Percentiles rank a stretch among this genome's conserved stretches.
These are phyloP conservation scores for Lentinula sp. DNA, from an alignment of 768 basidiomycete species.

Conservation along the genomic window DNA sequence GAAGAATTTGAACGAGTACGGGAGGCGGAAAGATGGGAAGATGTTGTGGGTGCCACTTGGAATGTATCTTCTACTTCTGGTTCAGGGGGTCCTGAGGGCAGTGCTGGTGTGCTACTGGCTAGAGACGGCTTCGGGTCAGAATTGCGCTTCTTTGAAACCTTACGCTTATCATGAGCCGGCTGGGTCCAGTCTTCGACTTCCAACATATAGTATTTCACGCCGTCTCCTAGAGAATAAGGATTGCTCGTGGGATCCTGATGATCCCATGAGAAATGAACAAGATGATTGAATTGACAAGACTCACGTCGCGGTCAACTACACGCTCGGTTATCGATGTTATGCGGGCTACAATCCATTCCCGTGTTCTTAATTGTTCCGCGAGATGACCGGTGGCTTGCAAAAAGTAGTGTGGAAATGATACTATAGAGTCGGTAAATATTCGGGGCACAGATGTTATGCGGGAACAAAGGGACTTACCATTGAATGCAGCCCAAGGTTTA, in stretches of 20 bases:
- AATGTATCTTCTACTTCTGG: slow-evolving; percentile 73
- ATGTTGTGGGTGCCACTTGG: slow-evolving; percentile 57
- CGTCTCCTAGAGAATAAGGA: slow-evolving; percentile 84
- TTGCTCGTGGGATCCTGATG: slow-evolving; percentile 74
- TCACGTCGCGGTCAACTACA: slow-evolving; percentile 74
- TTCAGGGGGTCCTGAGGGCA: slow-evolving; percentile 58
- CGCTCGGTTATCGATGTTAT: slow-evolving; percentile 86
- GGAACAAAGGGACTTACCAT: slow-evolving; percentile 49
- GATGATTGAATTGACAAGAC: slow-evolving; percentile 13
- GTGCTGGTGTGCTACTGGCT: slow-evolving; percentile 28
- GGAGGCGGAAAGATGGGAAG: slow-evolving; percentile 58
- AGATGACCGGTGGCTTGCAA: slow-evolving; percentile 82
- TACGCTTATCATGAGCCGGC: slow-evolving; percentile 59
- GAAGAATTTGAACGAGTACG: slow-evolving; percentile 64
- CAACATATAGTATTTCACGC: slow-evolving; percentile 90
- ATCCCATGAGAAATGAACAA: neutral
- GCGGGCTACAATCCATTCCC: slow-evolving; percentile 94
- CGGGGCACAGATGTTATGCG: slow-evolving; percentile 17
- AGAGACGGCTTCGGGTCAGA: slow-evolving; percentile 22
- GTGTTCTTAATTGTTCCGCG: slow-evolving; percentile 81
- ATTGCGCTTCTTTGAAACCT: slow-evolving; percentile 45
- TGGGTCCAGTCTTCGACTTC: slow-evolving; percentile 94
- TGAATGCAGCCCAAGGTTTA: slow-evolving; percentile 98
- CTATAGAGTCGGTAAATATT: slow-evolving; percentile 40
- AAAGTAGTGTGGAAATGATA: slow-evolving; percentile 97